phyloP scores from a whole-genome alignment of 257 asterid species.

The Nicotiana paniculata region DNA sequence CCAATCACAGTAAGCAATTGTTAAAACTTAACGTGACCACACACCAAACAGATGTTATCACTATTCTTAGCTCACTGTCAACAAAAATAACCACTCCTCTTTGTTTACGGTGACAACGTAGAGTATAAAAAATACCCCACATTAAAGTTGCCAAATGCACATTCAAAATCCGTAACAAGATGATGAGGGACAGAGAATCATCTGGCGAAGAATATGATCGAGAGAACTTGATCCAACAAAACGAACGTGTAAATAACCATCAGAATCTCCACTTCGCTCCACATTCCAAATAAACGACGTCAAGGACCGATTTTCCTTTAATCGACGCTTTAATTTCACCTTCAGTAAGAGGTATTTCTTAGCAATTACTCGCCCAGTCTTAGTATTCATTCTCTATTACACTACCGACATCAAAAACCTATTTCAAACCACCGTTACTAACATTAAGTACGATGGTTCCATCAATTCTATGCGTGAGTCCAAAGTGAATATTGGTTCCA shows the following conservation, averaged over 20 bases:
- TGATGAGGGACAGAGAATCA: slow-evolving; percentile 49
- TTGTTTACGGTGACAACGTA: neutral
- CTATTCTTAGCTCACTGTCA: too few species aligned
- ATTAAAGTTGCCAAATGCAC: neutral
- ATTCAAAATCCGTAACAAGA: neutral
- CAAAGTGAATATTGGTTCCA: too few species aligned
- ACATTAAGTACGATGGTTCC: too few species aligned
- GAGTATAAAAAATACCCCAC: neutral
- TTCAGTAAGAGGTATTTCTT: neutral
- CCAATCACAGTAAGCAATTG: neutral
- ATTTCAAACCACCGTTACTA: too few species aligned
- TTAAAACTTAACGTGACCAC: neutral
- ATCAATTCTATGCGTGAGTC: too few species aligned
- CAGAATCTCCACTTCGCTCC: slow-evolving; percentile 31
- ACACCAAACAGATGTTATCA: too few species aligned
- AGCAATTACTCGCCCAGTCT: too few species aligned
- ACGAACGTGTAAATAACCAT: slow-evolving; percentile 3
- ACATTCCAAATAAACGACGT: slow-evolving; percentile 25
- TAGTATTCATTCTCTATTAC: too few species aligned
- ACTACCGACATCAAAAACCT: too few species aligned
- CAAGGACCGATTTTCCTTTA: slow-evolving; percentile 4
- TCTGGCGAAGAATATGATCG: slow-evolving; percentile 84
- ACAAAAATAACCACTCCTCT: too few species aligned
- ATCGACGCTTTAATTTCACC: slow-evolving; percentile 28
- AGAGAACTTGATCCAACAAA: slow-evolving; percentile 54